Conservation (phyloP, 805 yeast genomes). For the Zygosaccharomyces siamensis region DNA sequence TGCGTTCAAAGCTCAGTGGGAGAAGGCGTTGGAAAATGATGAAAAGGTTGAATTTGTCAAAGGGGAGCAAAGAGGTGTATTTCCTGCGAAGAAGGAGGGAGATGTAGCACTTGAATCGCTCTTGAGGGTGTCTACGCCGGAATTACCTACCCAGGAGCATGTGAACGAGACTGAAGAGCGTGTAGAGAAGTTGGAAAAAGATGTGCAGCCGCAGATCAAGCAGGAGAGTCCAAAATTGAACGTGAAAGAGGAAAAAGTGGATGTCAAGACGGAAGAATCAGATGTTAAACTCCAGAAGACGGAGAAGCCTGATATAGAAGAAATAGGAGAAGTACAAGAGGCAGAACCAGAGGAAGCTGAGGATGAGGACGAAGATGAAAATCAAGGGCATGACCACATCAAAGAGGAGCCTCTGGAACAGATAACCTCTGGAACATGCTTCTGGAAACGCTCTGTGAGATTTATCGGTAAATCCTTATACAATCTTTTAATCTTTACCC, state of each 20-base stretch:
- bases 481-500: slow-evolving; percentile 34
- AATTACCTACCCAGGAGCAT: slow-evolving; percentile 19
- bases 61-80: not conserved
- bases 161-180: slow-evolving; percentile 17
- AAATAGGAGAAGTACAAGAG: not conserved
- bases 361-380: slow-evolving; percentile 13
- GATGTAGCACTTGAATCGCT: not conserved
- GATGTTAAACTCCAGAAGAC: not conserved
- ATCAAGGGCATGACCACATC: slow-evolving; percentile 5
- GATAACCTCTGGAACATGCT: not conserved
- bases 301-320: not conserved
- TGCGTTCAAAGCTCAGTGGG: slow-evolving; percentile 38
- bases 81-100: not conserved
- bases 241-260: slow-evolving; percentile 11
- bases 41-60: not conserved
- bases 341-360: not conserved
- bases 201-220: not conserved
- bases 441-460: not conserved
- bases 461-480: slow-evolving; percentile 13
- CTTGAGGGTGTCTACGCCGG: slow-evolving; percentile 15
- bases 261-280: slow-evolving; percentile 23
- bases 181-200: slow-evolving; percentile 10
- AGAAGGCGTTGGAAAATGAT: slow-evolving; percentile 16
- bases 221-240: slow-evolving; percentile 22
- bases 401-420: not conserved